A percentile compares a stretch with the other conserved stretches of the same genome.
These are phyloP conservation scores for Stygiomarasmius scandens DNA, from an alignment of 1,284 basidiomycete species.

Conservation along the genomic window DNA sequence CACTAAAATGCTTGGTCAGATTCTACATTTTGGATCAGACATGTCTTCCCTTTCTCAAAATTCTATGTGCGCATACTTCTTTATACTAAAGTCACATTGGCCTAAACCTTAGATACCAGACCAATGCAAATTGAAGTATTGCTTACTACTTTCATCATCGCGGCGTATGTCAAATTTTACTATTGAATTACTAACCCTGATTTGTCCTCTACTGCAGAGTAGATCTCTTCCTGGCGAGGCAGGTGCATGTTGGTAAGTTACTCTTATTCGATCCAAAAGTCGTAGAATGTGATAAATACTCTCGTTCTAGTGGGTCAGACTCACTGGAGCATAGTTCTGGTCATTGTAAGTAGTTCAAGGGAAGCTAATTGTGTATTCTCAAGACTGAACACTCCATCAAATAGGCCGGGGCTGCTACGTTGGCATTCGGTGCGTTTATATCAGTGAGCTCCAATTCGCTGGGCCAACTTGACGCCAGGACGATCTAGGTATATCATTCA, in stretches of 20 bases:
- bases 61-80: not conserved
- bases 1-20: not conserved
- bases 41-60: not conserved
- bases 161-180: not conserved
- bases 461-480: too few species aligned
- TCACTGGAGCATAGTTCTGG: not conserved
- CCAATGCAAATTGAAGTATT: not conserved
- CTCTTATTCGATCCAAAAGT: not conserved
- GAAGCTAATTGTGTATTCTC: too few species aligned
- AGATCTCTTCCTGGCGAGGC: not conserved
- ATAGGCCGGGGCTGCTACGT: not conserved
- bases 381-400: not conserved
- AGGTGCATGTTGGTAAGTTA: not conserved
- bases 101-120: not conserved
- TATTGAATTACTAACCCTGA: not conserved
- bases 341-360: not conserved
- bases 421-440: not conserved
- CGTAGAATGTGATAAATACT: not conserved
- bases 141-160: not conserved
- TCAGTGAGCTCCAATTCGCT: too few species aligned
- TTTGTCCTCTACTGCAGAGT: not conserved
- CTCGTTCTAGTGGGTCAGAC: not conserved
- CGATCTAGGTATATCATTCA: not conserved
- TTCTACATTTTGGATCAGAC: not conserved
- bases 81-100: too few species aligned